These are phyloP conservation scores for Neurospora terricola DNA, from an alignment of 495 filamentous ascomycete genomes.

Conservation along the genomic window DNA sequence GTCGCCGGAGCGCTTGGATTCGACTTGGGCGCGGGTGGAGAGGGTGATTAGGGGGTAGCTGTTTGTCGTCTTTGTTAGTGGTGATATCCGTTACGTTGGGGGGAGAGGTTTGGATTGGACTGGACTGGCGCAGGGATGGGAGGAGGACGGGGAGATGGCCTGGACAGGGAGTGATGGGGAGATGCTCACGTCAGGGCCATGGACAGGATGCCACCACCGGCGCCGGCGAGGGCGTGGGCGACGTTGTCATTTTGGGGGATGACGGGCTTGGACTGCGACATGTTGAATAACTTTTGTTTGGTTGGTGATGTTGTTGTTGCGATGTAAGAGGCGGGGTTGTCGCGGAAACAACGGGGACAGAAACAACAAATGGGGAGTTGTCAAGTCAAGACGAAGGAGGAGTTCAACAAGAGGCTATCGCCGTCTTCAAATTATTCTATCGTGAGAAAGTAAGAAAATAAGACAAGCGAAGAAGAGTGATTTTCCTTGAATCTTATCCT, in stretches of 20 bases:
- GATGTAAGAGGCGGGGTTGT: not conserved
- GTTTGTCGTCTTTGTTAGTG: not conserved
- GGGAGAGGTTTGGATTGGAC: not conserved
- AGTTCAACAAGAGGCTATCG: not conserved
- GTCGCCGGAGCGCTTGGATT: conserved; percentile 75
- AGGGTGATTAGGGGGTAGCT: conserved; percentile 93
- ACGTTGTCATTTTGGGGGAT: conserved; percentile 78
- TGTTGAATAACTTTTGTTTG: conserved; percentile 5
- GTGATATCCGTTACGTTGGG: not conserved
- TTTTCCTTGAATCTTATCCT: not conserved
- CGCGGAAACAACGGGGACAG: not conserved
- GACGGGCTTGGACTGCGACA: conserved; percentile 35
- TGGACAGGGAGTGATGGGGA: conserved; percentile 2
- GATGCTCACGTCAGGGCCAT: conserved; percentile 78
- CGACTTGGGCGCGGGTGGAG: conserved; percentile 94
- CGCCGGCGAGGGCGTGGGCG: conserved; percentile 78
- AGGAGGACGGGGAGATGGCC: not conserved
- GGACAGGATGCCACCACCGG: conserved; percentile 84
- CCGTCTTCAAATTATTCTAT: not conserved
- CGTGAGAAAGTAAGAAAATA: not conserved
- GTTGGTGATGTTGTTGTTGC: not conserved
- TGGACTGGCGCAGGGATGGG: not conserved
- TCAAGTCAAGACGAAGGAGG: not conserved
- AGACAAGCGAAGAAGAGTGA: not conserved
- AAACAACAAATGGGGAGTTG: not conserved